Percentiles rank a stretch among this genome's conserved stretches.
Conservation (phyloP, 2,329 filamentous ascomycete species). For the Colletotrichum sp. region DNA sequence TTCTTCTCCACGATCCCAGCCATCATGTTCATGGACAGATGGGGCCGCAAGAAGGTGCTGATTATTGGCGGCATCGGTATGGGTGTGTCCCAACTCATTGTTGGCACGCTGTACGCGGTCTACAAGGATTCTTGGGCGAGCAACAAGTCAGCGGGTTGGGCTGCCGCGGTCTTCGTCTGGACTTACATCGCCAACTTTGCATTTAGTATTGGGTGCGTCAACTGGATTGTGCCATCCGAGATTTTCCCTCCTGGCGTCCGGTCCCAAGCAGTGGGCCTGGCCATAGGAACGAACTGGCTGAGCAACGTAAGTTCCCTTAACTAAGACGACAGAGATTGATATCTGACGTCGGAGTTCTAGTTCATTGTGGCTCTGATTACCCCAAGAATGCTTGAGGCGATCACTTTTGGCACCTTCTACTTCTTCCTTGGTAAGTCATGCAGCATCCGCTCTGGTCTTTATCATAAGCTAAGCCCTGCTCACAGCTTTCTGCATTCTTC, state of each 20-base stretch:
- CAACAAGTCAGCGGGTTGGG: slow-evolving; percentile 60
- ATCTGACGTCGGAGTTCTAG: slow-evolving; percentile 56
- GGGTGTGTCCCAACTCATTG: slow-evolving; percentile 56
- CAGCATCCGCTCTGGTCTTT: no score
- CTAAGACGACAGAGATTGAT: slow-evolving; percentile 56
- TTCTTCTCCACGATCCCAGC: slow-evolving; percentile 47
- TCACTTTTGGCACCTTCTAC: slow-evolving; percentile 58
- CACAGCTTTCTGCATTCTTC: slow-evolving; percentile 48
- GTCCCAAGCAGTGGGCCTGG: background rate
- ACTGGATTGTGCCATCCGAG: slow-evolving; percentile 62
- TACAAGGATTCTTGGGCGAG: slow-evolving; percentile 49
- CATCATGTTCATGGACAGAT: slow-evolving; percentile 44
- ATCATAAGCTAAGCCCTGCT: background rate
- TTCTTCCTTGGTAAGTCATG: slow-evolving; percentile 55
- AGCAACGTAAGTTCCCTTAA: slow-evolving; percentile 39
- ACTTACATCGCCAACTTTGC: slow-evolving; percentile 53
- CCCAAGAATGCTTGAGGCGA: slow-evolving; percentile 59
- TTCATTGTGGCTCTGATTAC: slow-evolving; percentile 41
- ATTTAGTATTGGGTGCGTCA: slow-evolving; percentile 46
- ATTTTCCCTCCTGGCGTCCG: slow-evolving; percentile 46
- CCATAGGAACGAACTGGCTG: slow-evolving; percentile 2
- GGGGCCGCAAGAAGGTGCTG: slow-evolving; percentile 50
- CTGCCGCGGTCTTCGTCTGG: slow-evolving; percentile 62
- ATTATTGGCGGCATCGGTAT: slow-evolving; percentile 10
- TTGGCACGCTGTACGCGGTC: slow-evolving; percentile 56